Evolutionary conservation across 148 eudicot species (phyloP).

Genomic region (Amaranthus palmeri): DNA sequence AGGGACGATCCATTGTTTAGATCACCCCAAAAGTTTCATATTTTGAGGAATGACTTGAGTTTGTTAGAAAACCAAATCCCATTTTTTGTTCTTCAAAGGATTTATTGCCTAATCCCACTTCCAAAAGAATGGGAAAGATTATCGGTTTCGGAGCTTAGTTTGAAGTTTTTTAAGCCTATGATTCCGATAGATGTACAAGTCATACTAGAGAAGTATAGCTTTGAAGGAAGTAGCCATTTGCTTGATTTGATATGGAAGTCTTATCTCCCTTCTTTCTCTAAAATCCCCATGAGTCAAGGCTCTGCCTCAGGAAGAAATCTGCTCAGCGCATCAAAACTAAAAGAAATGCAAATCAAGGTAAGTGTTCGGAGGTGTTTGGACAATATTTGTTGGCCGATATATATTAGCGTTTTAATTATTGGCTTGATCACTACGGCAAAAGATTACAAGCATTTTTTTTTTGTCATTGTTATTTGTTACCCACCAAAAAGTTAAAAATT

Average conservation of each 20-base stretch:
- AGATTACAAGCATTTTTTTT: too few relatives aligned
- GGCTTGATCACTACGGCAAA: too few relatives aligned
- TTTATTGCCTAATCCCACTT: conserved; percentile 37
- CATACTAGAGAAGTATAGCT: conserved; percentile 27
- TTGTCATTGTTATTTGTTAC: too few relatives aligned
- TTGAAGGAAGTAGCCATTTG: conserved; percentile 38
- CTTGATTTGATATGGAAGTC: conserved; percentile 51
- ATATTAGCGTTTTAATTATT: too few relatives aligned
- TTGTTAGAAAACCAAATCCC: conserved; percentile 63
- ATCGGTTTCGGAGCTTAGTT: conserved; percentile 38
- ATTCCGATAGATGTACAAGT: conserved; percentile 29
- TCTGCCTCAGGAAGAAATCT: conserved; percentile 9
- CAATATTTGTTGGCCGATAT: too few relatives aligned
- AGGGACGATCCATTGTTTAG: conserved; percentile 45
- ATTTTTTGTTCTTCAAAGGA: conserved; percentile 36
- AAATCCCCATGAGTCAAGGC: conserved; percentile 11
- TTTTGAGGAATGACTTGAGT: conserved; percentile 40
- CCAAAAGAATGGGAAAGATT: conserved; percentile 21
- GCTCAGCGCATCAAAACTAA: conserved; percentile 21
- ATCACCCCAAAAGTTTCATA: conserved; percentile 21
- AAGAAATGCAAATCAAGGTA: conserved; percentile 30
- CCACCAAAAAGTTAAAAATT: too few relatives aligned
- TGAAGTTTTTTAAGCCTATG: conserved; percentile 39
- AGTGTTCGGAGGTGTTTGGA: not conserved
- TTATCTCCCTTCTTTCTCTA: conserved; percentile 34